These are phyloP conservation scores for Anthracocystis setariae DNA, from an alignment of 1,284 basidiomycete species.

Conservation along the genomic window DNA sequence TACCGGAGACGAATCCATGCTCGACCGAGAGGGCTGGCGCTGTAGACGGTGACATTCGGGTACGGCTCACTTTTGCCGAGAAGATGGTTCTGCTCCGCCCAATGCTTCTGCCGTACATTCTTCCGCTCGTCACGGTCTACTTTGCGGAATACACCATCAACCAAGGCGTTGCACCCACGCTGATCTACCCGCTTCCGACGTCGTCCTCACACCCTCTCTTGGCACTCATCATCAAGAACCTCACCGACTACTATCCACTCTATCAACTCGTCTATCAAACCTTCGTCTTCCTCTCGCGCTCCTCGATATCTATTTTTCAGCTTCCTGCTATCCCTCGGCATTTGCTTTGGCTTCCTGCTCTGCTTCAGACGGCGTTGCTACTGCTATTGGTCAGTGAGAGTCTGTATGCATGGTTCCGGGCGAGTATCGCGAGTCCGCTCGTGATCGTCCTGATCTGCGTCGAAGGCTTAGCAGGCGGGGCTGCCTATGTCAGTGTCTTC, in stretches of 20 bases:
- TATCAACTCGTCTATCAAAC: slow-evolving; percentile 73
- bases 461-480: slow-evolving; percentile 62
- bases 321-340: slow-evolving; percentile 81
- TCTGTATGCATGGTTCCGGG: slow-evolving; percentile 61
- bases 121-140: slow-evolving; percentile 65
- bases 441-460: slow-evolving; percentile 63
- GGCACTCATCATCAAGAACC: slow-evolving; percentile 80
- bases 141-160: slow-evolving; percentile 67
- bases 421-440: slow-evolving; percentile 59
- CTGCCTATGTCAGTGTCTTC: slow-evolving; percentile 60
- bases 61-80: slow-evolving; percentile 50
- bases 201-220: slow-evolving; percentile 74
- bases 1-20: neutral
- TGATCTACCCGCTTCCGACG: slow-evolving; percentile 86
- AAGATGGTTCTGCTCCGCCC: slow-evolving; percentile 62
- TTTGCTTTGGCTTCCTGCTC: slow-evolving; percentile 79
- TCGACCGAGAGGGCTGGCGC: neutral
- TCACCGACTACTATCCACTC: slow-evolving; percentile 92
- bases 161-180: slow-evolving; percentile 76
- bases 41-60: neutral
- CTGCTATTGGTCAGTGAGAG: slow-evolving; percentile 74
- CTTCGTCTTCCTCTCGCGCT: slow-evolving; percentile 94
- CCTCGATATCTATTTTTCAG: slow-evolving; percentile 83
- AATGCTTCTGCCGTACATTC: slow-evolving; percentile 61
- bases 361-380: slow-evolving; percentile 77